phyloP scores from a whole-genome alignment of 2,329 filamentous ascomycete genomes.

The Alternaria tenuissima region DNA sequence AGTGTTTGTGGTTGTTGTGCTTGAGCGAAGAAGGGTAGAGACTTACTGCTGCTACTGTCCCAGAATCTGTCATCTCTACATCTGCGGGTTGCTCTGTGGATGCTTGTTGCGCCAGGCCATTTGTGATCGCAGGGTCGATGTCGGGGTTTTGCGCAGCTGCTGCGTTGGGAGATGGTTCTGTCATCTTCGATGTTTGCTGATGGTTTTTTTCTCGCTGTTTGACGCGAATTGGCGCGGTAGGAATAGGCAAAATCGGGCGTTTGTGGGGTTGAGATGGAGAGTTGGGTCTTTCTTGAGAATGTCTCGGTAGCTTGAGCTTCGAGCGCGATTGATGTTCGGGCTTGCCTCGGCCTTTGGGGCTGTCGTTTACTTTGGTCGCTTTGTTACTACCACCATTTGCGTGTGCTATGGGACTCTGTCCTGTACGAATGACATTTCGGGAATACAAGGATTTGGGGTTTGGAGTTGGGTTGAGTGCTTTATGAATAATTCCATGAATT shows the following conservation, averaged over 20 bases:
- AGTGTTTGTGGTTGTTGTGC: background rate
- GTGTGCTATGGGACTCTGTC: too few species aligned
- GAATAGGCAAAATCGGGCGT: background rate
- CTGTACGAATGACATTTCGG: too few species aligned
- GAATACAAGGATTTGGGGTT: too few species aligned
- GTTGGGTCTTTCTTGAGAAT: slow-evolving; percentile 8
- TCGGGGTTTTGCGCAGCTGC: slow-evolving; percentile 26
- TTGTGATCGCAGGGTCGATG: slow-evolving; percentile 26
- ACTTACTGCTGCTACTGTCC: slow-evolving; percentile 17
- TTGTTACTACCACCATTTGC: too few species aligned
- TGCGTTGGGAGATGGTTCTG: slow-evolving; percentile 10
- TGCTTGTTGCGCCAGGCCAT: slow-evolving; percentile 23
- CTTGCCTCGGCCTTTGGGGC: slow-evolving; percentile 15
- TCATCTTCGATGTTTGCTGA: slow-evolving; percentile 12
- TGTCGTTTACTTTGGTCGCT: background rate
- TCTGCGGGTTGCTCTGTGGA: slow-evolving; percentile 25
- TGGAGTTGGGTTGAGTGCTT: too few species aligned
- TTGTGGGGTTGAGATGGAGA: background rate
- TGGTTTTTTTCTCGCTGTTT: background rate
- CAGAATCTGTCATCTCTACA: slow-evolving; percentile 43
- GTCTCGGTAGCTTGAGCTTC: slow-evolving; percentile 17
- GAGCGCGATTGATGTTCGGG: slow-evolving; percentile 29
- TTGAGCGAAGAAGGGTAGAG: background rate
- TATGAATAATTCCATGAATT: too few species aligned
- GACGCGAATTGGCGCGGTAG: background rate